phyloP scores from a whole-genome alignment of 495 filamentous ascomycete genomes.

The Penicillium silybi region DNA sequence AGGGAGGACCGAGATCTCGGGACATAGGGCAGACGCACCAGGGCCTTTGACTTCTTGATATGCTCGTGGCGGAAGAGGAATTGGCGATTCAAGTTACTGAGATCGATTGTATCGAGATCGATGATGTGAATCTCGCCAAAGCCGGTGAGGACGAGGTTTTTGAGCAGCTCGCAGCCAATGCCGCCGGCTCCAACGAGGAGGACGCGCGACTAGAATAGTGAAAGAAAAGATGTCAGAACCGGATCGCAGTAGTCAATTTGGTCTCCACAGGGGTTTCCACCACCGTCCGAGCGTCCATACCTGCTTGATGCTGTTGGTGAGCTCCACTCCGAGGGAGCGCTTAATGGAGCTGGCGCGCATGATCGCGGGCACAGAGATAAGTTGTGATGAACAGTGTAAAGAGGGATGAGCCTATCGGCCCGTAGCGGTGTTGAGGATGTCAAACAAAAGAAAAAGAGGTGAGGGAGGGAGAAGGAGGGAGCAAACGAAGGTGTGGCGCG shows the following conservation, averaged over 20 bases:
- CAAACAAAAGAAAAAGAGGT: background rate
- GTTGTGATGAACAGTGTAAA: slow-evolving; percentile 1
- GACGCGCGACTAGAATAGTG: slow-evolving; percentile 64
- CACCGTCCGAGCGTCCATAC: slow-evolving; percentile 33
- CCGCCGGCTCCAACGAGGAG: slow-evolving; percentile 95
- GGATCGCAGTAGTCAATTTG: background rate
- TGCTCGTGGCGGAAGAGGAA: slow-evolving; percentile 97
- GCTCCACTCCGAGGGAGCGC: slow-evolving; percentile 58
- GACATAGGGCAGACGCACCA: slow-evolving; percentile 56
- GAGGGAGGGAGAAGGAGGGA: background rate
- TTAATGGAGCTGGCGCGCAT: slow-evolving; percentile 52
- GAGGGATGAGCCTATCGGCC: background rate
- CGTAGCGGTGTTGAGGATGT: background rate
- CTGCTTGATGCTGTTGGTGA: slow-evolving; percentile 62
- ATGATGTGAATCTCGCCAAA: slow-evolving; percentile 96
- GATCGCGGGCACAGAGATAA: slow-evolving; percentile 31
- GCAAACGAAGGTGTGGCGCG: slow-evolving; percentile 9
- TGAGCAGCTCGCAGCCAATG: slow-evolving; percentile 96
- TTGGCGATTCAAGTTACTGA: slow-evolving; percentile 96
- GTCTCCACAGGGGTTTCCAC: background rate
- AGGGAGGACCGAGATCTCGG: slow-evolving; percentile 4
- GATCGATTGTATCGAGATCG: slow-evolving; percentile 96
- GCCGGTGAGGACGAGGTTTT: slow-evolving; percentile 90
- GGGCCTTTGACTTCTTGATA: slow-evolving; percentile 94
- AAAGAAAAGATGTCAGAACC: slow-evolving; percentile 14